Percentiles rank a stretch among this genome's conserved stretches.
Conservation (phyloP, 2,329 filamentous ascomycete genomes). For the Aspergillus sp. region DNA sequence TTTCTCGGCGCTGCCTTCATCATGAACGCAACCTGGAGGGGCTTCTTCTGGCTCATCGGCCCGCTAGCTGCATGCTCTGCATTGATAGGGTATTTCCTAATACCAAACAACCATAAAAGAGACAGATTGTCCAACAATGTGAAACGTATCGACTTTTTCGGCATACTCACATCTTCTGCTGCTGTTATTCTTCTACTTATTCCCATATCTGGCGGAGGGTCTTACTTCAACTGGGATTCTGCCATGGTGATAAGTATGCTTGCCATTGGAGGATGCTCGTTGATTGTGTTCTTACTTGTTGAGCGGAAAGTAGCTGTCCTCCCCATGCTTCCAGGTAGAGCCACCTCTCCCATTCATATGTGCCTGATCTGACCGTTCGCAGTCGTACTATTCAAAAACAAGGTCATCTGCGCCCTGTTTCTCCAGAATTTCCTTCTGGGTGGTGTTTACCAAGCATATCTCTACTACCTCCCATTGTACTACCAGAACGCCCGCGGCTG, state of each 20-base stretch:
- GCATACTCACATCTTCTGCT: constrained; percentile 54
- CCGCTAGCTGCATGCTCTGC: constrained; percentile 52
- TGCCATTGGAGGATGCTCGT: constrained; percentile 47
- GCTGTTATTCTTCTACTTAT: constrained; percentile 64
- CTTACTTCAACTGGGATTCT: constrained; percentile 57
- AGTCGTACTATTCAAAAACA: constrained; percentile 52
- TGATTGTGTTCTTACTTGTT: constrained; percentile 52
- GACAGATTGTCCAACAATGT: constrained; percentile 41
- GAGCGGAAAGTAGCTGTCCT: constrained; percentile 58
- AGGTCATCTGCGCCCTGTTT: constrained; percentile 56
- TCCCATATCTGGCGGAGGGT: constrained; percentile 62
- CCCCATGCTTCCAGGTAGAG: constrained; percentile 56
- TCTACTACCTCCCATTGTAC: constrained; percentile 64
- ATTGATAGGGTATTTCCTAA: constrained; percentile 50
- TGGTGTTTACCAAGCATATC: constrained; percentile 57
- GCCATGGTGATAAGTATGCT: constrained; percentile 62
- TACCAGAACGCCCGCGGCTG: constrained; percentile 57
- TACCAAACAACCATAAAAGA: constrained; percentile 52
- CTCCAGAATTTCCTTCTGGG: constrained; percentile 62
- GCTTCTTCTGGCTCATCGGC: constrained; percentile 52
- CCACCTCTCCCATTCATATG: not conserved
- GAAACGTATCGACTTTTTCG: constrained; percentile 56
- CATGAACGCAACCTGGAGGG: constrained; percentile 45
- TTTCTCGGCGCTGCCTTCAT: constrained; percentile 50
- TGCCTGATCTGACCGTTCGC: not conserved